These are phyloP conservation scores for Cryphonectria radicalis DNA, from an alignment of 2,329 filamentous ascomycete genomes.

Conservation along the genomic window DNA sequence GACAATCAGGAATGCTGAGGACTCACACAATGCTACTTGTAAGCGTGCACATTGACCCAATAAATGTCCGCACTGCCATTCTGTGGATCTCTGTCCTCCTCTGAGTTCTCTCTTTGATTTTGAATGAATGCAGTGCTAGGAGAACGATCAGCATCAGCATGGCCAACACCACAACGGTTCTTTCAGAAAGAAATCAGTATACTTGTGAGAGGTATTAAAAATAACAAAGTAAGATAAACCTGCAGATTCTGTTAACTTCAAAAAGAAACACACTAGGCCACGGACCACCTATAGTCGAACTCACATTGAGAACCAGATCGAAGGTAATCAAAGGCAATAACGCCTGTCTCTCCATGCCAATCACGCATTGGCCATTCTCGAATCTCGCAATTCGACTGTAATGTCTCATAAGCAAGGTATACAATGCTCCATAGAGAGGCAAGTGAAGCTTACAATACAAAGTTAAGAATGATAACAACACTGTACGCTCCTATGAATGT, in stretches of 20 bases:
- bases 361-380: conserved; percentile 59
- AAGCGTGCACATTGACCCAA: conserved; percentile 61
- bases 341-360: conserved; percentile 62
- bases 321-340: conserved; percentile 66
- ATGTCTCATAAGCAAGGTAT: neutral
- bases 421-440: neutral
- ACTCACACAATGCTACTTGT: conserved; percentile 61
- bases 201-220: conserved; percentile 64
- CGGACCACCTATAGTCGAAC: conserved; percentile 7
- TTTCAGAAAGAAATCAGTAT: conserved; percentile 31
- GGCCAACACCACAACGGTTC: accelerated
- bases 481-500: conserved; percentile 44
- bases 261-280: too few relatives aligned
- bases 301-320: conserved; percentile 62
- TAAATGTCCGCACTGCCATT: conserved; percentile 61
- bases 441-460: conserved; percentile 56
- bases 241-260: conserved; percentile 30
- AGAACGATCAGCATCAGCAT: neutral
- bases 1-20: conserved; percentile 8
- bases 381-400: conserved; percentile 60
- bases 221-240: conserved; percentile 65
- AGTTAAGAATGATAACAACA: conserved; percentile 60
- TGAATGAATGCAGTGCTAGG: conserved; percentile 59
- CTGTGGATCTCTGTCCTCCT: conserved; percentile 51
- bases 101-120: conserved; percentile 47